A percentile compares a stretch with the other conserved stretches of the same genome.
Conservation (phyloP, 2,329 filamentous ascomycete species). For the Calonectria naviculata region DNA sequence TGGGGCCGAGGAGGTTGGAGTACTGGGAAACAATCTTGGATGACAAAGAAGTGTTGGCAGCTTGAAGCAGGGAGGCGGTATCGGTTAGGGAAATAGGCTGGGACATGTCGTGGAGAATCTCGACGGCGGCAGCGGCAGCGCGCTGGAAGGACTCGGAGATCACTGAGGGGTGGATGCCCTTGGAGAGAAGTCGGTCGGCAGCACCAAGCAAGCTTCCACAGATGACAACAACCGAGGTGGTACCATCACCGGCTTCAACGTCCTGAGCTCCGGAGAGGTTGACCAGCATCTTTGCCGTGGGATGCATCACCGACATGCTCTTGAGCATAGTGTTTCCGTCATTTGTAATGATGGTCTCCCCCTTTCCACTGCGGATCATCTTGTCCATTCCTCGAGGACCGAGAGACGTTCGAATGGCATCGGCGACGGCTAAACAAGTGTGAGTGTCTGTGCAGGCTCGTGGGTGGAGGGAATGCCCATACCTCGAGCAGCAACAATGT, state of each 20-base stretch:
- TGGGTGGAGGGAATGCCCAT: slow-evolving; percentile 42
- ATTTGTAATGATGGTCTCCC: slow-evolving; percentile 99
- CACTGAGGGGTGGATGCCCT: slow-evolving; percentile 96
- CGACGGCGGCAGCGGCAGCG: slow-evolving; percentile 88
- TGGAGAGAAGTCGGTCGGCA: slow-evolving; percentile 88
- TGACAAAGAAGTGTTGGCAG: slow-evolving; percentile 94
- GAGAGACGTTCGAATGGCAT: slow-evolving; percentile 96
- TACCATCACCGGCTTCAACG: slow-evolving; percentile 98
- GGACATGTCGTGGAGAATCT: slow-evolving; percentile 94
- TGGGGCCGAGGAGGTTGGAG: slow-evolving; percentile 92
- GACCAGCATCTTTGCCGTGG: slow-evolving; percentile 99
- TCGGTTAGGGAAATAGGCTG: slow-evolving; percentile 91
- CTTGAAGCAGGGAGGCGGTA: slow-evolving; percentile 90
- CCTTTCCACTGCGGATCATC: slow-evolving; percentile 98
- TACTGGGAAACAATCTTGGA: slow-evolving; percentile 99
- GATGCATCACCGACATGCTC: slow-evolving; percentile 99
- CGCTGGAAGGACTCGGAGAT: slow-evolving; percentile 98
- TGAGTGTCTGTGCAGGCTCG: slow-evolving; percentile 25
- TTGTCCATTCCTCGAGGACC: slow-evolving; percentile 99
- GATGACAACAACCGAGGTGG: slow-evolving; percentile 98
- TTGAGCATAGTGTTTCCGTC: slow-evolving; percentile 99
- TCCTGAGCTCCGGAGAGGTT: slow-evolving; percentile 97
- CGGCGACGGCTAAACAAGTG: slow-evolving; percentile 79
- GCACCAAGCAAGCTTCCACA: slow-evolving; percentile 94
- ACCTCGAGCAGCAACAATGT: slow-evolving; percentile 98